Evolutionary conservation across 306 rosid species (phyloP).

Genomic region (Glycine soja): DNA sequence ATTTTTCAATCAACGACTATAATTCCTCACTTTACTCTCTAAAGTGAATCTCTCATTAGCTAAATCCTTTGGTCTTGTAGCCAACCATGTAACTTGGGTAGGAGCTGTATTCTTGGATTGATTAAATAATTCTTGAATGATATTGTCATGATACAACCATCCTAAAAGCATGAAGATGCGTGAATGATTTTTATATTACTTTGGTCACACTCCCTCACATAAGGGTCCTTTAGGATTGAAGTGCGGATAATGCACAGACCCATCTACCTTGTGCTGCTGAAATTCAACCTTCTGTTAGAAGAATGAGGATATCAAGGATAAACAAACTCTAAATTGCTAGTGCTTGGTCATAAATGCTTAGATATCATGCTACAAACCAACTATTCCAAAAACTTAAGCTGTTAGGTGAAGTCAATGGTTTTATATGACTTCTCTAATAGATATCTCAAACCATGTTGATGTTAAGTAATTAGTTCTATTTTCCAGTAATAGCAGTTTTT

Average conservation of each 20-base stretch:
- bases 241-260: neutral
- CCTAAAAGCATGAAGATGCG: neutral
- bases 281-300: conserved; percentile 1
- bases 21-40: neutral
- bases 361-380: neutral
- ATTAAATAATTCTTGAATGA: conserved; percentile 4
- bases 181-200: neutral
- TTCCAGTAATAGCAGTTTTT: neutral
- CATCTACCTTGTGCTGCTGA: neutral
- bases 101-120: neutral
- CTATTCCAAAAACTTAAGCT: neutral
- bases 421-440: neutral
- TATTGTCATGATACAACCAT: neutral
- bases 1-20: neutral
- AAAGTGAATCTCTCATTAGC: neutral
- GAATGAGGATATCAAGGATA: neutral
- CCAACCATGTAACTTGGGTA: conserved; percentile 6
- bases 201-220: neutral
- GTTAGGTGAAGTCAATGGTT: neutral
- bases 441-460: conserved; percentile 31
- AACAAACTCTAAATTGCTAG: neutral
- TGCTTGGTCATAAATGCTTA: neutral
- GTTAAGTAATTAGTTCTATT: neutral
- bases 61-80: conserved; percentile 8
- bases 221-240: neutral